Conservation (phyloP, 139 green algal species). For the Mesostigma viride region DNA sequence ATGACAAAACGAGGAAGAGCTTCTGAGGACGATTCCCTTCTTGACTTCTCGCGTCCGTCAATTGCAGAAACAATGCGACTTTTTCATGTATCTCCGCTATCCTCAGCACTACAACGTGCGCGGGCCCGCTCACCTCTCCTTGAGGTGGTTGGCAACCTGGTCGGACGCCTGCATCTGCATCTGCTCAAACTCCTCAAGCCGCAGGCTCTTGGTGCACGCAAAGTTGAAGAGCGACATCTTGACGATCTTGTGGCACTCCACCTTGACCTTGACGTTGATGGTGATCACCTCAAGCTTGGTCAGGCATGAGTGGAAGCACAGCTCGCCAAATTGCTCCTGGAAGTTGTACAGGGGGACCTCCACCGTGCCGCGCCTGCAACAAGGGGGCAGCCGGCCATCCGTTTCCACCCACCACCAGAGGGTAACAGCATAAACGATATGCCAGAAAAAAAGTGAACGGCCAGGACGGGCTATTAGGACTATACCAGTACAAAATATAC, state of each 20-base stretch:
- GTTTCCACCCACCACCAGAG: too few species aligned
- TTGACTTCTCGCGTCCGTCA: not conserved
- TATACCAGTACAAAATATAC: too few species aligned
- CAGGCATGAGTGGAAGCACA: conserved; percentile 61
- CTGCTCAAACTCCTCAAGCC: conserved; percentile 71
- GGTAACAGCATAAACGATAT: too few species aligned
- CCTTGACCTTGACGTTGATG: conserved; percentile 42
- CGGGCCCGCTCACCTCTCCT: conserved; percentile 45
- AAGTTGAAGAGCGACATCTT: conserved; percentile 59
- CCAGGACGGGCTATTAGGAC: too few species aligned
- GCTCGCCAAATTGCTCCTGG: conserved; percentile 56
- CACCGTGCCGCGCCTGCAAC: conserved; percentile 30
- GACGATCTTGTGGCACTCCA: conserved; percentile 38
- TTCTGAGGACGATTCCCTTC: too few species aligned
- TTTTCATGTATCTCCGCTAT: too few species aligned
- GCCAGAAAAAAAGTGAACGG: too few species aligned
- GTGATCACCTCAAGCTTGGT: conserved; percentile 61
- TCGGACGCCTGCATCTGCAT: conserved; percentile 44
- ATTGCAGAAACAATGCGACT: not conserved
- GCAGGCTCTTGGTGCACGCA: conserved; percentile 50
- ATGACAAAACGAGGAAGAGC: too few species aligned
- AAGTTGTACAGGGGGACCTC: conserved; percentile 51
- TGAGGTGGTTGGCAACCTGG: conserved; percentile 48
- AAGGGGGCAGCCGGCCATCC: too few species aligned
- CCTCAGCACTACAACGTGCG: too few species aligned